Evolutionary conservation across 495 filamentous ascomycete genomes (phyloP).

Genomic region (Penicillium robsamsonii): DNA sequence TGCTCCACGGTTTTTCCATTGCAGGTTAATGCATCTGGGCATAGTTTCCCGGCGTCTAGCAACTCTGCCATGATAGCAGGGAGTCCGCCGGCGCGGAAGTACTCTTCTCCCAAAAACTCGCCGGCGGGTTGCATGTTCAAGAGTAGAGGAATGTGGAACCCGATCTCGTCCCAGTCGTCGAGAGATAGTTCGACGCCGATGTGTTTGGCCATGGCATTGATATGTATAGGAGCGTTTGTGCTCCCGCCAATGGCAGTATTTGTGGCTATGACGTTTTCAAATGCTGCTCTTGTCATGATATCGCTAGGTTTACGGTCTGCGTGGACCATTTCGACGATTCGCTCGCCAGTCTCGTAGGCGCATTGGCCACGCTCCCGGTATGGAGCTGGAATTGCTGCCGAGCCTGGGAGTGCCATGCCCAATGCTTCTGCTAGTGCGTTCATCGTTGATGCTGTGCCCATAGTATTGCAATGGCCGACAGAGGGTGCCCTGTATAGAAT

Average conservation of each 20-base stretch:
- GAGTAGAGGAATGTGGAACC: constrained; percentile 44
- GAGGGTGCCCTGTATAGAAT: too few relatives aligned
- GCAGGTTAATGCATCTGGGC: background rate
- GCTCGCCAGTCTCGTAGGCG: constrained; percentile 35
- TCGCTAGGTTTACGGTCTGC: constrained; percentile 54
- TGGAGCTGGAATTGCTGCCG: too few relatives aligned
- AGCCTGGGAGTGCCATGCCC: too few relatives aligned
- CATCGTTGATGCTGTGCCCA: too few relatives aligned
- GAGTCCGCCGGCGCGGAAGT: too few relatives aligned
- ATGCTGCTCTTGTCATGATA: constrained; percentile 53
- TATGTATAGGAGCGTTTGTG: constrained; percentile 55
- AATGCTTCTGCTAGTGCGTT: too few relatives aligned
- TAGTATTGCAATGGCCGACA: too few relatives aligned
- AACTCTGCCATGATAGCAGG: background rate
- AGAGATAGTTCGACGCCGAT: constrained; percentile 48
- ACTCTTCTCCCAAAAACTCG: too few relatives aligned
- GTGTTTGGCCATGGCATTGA: constrained; percentile 54
- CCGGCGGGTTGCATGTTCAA: constrained; percentile 48
- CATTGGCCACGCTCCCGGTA: too few relatives aligned
- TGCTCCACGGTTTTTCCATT: constrained; percentile 29
- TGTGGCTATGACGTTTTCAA: constrained; percentile 53
- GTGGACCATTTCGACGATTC: constrained; percentile 53
- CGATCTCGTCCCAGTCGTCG: constrained; percentile 35
- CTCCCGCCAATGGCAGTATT: constrained; percentile 55
- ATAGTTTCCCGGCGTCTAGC: background rate